Base-by-base conservation (phyloP, 345 rosid species). In the Carallia pectinifolia region DNA sequence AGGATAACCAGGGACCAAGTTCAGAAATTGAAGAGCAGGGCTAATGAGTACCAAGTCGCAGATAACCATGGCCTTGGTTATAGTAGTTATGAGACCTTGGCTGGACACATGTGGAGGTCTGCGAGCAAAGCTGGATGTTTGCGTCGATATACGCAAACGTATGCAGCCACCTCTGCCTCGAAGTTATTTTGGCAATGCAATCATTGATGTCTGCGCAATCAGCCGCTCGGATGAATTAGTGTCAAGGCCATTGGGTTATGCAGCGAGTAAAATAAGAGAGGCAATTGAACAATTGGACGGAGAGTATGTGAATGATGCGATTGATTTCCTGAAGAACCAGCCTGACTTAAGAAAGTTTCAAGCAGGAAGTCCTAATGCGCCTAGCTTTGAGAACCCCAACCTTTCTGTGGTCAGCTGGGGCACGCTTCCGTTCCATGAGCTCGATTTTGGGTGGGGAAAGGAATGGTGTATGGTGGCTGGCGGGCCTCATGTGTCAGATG, bases 401-500 rank as follows among this genome's bases (percentile, higher is more conserved):
- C 77, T 88, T 4, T 84, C 79, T 53, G 78, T 86, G 19, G 86
- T 83, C 23, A 88, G 92, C 61, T 88, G 88, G 92, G 50, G 84
- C 66, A 78, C 82, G 18, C 38, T 88, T 18, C 88, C 92, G 1
- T 75, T 84, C 3, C 68, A 76, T 31, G 87, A 83, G 2, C 73
- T 81, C 52, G 90, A 88, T 75, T 88, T 86, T 36, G 88, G 90
- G 44, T 88, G 88, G 90, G 92, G 92, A 6, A 77, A 73, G 59
- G 88, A 84, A 44, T 55, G 83, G 6, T 81, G 81, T 63, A 80
- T 80, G 76, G 86, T 82, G 15, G 86, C 83, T 0, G 88, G 85
- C 1, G 88, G 85, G 27, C 76, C 74, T 65, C 81, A 82, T 70
- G 83, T 80, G 59, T 85, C 71, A 30, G 88, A 88, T 53, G 90